Evolutionary conservation across 2,329 filamentous ascomycete species (phyloP), one percentile per base, ranked within the genome.

Genomic region (Dactylellina parvicollis): DNA sequence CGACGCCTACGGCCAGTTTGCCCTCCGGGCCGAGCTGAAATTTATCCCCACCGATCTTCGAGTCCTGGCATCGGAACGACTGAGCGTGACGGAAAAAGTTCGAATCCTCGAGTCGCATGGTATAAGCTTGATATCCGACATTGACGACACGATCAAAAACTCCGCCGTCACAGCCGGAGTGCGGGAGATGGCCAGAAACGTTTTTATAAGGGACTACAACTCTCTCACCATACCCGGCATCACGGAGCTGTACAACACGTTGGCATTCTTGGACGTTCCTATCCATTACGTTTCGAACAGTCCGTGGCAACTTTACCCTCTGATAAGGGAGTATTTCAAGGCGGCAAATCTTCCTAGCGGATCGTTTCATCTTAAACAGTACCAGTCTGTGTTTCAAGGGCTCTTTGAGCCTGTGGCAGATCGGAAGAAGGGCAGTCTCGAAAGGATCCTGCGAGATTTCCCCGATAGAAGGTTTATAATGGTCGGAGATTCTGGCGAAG

Each of bases 271-370:
- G 82, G 92, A 93, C 16, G 94, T 98, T 22, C 87, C 89, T 77
- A 86, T 99, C 57, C 96, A 99, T 79, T 99, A 99, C 80, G 96
- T 96, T 76, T 99, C 95, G n/a, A 99, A 99, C 81, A 96, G 94
- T 55, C 95, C 95, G 0, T 99, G 96, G 96, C 96, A 99, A 80
- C 85, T 99, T 4, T 99, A 92, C 77, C 95, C 95, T 0, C 88
- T 98, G 1, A 83, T 99, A 9, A 90, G 91, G 3, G 61, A 74
- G 10, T 99, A 90, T 80, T 96, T 98, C 80, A 88, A 89, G 75
- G 82, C 90, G 40, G 90, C 91, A 4, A 90, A 90, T 0, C 83
- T 99, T 0, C 95, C 95, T 0, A 87, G 87, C 0, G 96, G 95
- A 0, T 97, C 94, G 0, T 91, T 98, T 76, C 96, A 99, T 79